Evolutionary conservation across 495 filamentous ascomycete genomes (phyloP), one percentile per base, ranked within the genome.

Genomic region (Lasiosphaeria ovina): DNA sequence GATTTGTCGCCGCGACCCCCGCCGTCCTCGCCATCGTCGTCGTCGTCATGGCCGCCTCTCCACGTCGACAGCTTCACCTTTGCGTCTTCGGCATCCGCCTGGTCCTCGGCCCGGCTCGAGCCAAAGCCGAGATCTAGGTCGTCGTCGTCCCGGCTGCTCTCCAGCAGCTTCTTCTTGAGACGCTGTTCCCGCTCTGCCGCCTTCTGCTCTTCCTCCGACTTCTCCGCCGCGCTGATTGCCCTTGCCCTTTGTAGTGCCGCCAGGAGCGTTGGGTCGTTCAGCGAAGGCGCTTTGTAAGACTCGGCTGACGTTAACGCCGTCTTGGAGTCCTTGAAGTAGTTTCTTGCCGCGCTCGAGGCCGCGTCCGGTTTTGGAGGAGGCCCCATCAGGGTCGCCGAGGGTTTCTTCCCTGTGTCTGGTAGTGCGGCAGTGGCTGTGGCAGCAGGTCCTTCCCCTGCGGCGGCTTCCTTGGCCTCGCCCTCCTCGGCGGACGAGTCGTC

Each of bases 81-180:
- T 12, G 58, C 35, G 38, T 81, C 85, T 11, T 74, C 75, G 32
- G 74, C 54, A 52, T 96, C 92, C 44, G 89, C 91, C 45, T 87
- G 88, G 66, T 96, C 92, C 51, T 88, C 91, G 59, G 87, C 83
- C 31, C 92, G 83, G 63, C 87, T 92, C 14, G 87, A 88, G 6
- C 95, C 94, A 69, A 98, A 98, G 36, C 92, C 94, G 73, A 97
- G 79, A 66, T 98, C 94, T 77, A 98, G 83, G 74, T 98, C 94
- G 48, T 92, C 90, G 10, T 90, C 86, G 74, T 98, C 94, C 48
- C 93, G 83, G 62, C 89, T 89, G 48, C 87, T 83, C 49, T 86
- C 82, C 63, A 90, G 83, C 9, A 97, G 75, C 76, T 97, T 88
- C 60, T 85, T 86, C 68, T 84, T 86, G 17, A 87, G 85, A 32